phyloP scores from a whole-genome alignment of 2,329 filamentous ascomycete species.

The Rutstroemia sp. region DNA sequence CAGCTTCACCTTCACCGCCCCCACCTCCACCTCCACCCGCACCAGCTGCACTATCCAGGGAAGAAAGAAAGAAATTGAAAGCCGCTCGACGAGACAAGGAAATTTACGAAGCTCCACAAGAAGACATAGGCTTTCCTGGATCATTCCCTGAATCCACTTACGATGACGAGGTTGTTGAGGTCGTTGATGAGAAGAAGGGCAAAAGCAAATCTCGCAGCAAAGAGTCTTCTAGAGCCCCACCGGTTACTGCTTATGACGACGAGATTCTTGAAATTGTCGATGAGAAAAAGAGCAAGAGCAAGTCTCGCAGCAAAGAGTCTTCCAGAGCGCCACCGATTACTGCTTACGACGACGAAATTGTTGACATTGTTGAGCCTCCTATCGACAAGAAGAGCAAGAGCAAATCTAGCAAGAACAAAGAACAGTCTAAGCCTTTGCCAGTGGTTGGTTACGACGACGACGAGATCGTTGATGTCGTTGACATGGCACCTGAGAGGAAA shows the following conservation, averaged over 20 bases:
- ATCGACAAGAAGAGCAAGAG: slow-evolving; percentile 31
- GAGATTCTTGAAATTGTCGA: slow-evolving; percentile 1
- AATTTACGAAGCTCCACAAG: not conserved
- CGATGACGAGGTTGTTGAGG: slow-evolving; percentile 2
- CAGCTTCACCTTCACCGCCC: slow-evolving; percentile 33
- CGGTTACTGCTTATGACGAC: not conserved
- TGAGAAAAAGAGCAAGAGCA: not conserved
- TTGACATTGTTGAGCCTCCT: slow-evolving; percentile 26
- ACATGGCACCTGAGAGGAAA: slow-evolving; percentile 28
- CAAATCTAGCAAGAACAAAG: slow-evolving; percentile 25
- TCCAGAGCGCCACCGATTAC: not conserved
- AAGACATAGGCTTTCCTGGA: slow-evolving; percentile 3
- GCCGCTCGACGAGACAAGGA: too few relatives aligned
- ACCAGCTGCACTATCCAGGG: slow-evolving; percentile 11
- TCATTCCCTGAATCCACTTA: not conserved
- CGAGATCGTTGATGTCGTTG: slow-evolving; percentile 3
- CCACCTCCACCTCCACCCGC: slow-evolving; percentile 30
- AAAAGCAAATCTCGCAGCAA: not conserved
- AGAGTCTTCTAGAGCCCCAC: slow-evolving; percentile 1
- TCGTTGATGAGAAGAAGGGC: not conserved
- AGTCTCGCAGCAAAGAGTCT: not conserved
- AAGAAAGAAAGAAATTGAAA: slow-evolving; percentile 1
- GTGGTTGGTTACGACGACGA: not conserved
- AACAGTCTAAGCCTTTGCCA: not conserved
- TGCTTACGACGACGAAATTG: not conserved